Evolutionary conservation across 2,329 filamentous ascomycete genomes (phyloP), one percentile per base, ranked within the genome.

Genomic region (Cyclaneusma minus): DNA sequence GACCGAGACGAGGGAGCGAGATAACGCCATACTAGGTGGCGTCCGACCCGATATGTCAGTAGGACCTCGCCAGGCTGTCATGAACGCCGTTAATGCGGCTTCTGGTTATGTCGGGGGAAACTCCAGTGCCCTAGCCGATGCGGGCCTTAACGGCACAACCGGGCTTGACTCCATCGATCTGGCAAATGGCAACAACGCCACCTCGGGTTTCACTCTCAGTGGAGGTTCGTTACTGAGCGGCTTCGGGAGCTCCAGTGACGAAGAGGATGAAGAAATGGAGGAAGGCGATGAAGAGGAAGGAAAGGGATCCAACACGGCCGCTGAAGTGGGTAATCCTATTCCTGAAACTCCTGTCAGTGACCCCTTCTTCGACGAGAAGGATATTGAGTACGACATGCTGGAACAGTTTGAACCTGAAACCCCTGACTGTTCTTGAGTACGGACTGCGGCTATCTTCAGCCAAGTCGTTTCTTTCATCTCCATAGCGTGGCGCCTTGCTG

Each of bases 21-120:
- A 98, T 46, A 98, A 98, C 47, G 89, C 89, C n/a, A 93, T 95
- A 28, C 72, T 98, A 4, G 89, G 89, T 24, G 89, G 89, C 5
- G 85, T 95, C 7, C 71, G 89, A 33, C 89, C 89, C 1, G 89
- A 95, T 40, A 78, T 91, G 49, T 79, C 80, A 13, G 68, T 92
- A 40, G 82, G 76, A 21, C 79, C 84, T 43, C 69, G 85, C 29
- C 71, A 75, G 26, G 72, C 73, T 27, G 44, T 45, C 3, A 45
- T 71, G 32, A 71, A 66, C 36, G 61, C 65, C 20, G 62, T 68
- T 24, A 64, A 62, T 37, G 58, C 62, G 22, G 56, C 62, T 13
- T 64, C 65, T 33, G 59, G 62, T 25, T 70, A 72, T 33, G 64
- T 64, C 25, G 39, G 41, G 14, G 32, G 35, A 22, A 20, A 20